A percentile compares a stretch with the other conserved stretches of the same genome.
These are phyloP conservation scores for Spergularia bocconei DNA, from an alignment of 148 eudicot species.

Conservation along the genomic window DNA sequence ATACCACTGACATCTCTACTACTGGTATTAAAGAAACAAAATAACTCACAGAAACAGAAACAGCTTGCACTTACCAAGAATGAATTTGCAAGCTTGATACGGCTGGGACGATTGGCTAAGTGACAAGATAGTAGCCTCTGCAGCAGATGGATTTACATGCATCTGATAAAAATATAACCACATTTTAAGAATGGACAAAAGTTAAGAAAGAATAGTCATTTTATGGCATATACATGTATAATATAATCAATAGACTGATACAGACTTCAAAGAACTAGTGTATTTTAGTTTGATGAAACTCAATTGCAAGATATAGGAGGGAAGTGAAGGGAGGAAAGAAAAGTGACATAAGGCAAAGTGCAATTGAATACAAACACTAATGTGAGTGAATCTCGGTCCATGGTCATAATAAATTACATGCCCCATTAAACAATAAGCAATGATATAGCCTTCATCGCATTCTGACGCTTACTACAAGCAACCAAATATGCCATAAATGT, in stretches of 20 bases:
- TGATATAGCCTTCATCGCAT: not conserved
- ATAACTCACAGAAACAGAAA: not conserved
- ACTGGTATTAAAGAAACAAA: not conserved
- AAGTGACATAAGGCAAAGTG: not conserved
- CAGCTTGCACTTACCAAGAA: conserved; percentile 64
- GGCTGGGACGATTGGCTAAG: conserved; percentile 79
- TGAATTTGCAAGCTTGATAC: conserved; percentile 83
- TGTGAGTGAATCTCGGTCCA: not conserved
- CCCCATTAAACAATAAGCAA: not conserved
- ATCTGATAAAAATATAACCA: conserved; percentile 43
- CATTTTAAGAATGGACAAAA: not conserved
- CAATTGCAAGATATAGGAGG: not conserved
- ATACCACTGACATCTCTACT: not conserved
- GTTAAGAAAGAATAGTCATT: not conserved
- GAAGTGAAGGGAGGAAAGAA: not conserved
- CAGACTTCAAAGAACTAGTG: not conserved
- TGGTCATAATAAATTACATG: not conserved
- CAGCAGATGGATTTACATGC: conserved; percentile 81
- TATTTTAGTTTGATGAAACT: not conserved
- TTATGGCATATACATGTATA: not conserved
- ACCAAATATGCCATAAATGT: not conserved
- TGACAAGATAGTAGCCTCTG: conserved; percentile 85
- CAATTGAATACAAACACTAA: not conserved
- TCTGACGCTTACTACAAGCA: not conserved
- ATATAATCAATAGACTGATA: not conserved